Percentiles rank a stretch among this genome's conserved stretches.
phyloP scores from a whole-genome alignment of 1,284 basidiomycete species.

The Ceratobasidium sp. region DNA sequence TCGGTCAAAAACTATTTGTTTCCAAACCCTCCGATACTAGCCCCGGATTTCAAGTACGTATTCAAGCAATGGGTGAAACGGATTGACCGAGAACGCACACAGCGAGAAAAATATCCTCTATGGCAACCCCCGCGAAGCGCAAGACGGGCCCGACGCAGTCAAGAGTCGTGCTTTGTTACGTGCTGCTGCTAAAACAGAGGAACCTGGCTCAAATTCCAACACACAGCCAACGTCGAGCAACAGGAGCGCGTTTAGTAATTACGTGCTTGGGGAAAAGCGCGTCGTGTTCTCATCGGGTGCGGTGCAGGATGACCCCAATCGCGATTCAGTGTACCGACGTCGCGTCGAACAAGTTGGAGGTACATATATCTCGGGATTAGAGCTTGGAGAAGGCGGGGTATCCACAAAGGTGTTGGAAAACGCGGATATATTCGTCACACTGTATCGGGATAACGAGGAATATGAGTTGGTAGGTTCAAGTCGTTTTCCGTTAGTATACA shows the following conservation, averaged over 20 bases:
- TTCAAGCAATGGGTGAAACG: not conserved
- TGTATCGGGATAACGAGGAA: constrained; percentile 68
- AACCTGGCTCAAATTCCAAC: constrained; percentile 5
- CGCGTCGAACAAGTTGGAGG: constrained; percentile 65
- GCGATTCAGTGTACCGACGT: constrained; percentile 62
- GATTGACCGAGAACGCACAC: not conserved
- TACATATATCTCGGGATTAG: constrained; percentile 22
- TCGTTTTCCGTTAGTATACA: not conserved
- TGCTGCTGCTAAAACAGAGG: not conserved
- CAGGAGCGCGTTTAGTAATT: constrained; percentile 27
- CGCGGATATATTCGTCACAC: constrained; percentile 73
- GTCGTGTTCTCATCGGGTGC: constrained; percentile 67
- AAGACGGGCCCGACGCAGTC: constrained; percentile 31
- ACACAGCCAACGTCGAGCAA: constrained; percentile 24
- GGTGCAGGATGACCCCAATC: constrained; percentile 57
- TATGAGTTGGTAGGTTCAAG: constrained; percentile 59
- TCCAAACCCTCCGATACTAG: constrained; percentile 54
- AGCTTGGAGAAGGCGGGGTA: constrained; percentile 45
- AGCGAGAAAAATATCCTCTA: constrained; percentile 12
- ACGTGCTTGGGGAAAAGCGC: constrained; percentile 50
- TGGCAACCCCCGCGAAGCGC: constrained; percentile 1
- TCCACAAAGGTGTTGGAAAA: constrained; percentile 53
- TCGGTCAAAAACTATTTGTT: constrained; percentile 71
- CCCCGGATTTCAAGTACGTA: constrained; percentile 38
- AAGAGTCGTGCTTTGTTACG: constrained; percentile 3